Evolutionary conservation across 257 asterid species (phyloP).

Genomic region (Fraxinus excelsior): DNA sequence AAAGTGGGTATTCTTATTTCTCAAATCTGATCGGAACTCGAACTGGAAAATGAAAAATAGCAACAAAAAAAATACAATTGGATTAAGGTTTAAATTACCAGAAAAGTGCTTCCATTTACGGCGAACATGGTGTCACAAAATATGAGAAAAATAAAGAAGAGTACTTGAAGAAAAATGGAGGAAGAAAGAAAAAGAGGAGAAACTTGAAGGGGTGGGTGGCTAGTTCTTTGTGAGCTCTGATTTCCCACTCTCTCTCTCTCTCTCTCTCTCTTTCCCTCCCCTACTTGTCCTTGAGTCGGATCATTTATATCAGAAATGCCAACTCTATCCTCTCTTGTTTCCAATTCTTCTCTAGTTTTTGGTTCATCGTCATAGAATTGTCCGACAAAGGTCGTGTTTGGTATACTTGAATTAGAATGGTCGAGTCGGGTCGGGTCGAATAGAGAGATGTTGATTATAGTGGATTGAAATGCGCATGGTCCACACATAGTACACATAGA

Average conservation of each 20-base stretch:
- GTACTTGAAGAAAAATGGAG: neutral
- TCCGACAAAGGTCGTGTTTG: neutral
- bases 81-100: slow-evolving; percentile 45
- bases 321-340: neutral
- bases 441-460: no score
- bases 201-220: no score
- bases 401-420: neutral
- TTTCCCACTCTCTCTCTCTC: no score
- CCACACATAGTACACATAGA: neutral
- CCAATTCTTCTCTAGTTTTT: neutral
- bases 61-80: neutral
- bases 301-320: no score
- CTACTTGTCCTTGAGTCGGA: no score
- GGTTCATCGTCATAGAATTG: neutral
- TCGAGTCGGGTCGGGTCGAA: no score
- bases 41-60: neutral
- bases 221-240: no score
- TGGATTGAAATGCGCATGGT: neutral
- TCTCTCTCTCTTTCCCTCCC: no score
- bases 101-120: slow-evolving; percentile 52
- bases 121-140: slow-evolving; percentile 63
- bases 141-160: slow-evolving; percentile 3
- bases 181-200: slow-evolving; percentile 9
- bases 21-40: slow-evolving; percentile 20
- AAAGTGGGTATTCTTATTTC: slow-evolving; percentile 21